Conservation (phyloP, 164 flowering plant species). For the Platanus orientalis region DNA sequence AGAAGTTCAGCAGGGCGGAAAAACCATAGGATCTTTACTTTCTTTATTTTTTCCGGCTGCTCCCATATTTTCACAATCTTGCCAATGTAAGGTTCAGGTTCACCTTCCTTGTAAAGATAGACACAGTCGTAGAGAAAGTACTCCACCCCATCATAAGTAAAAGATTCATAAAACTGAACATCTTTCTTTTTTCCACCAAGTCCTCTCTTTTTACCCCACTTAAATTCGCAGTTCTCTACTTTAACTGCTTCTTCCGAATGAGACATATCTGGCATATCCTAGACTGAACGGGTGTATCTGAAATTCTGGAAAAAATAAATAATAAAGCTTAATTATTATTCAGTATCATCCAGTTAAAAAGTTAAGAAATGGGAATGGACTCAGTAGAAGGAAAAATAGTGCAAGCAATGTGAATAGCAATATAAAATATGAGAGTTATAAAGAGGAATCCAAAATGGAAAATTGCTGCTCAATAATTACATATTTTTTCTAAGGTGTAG, state of each 20-base stretch:
- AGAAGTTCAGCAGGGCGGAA: slow-evolving; percentile 61
- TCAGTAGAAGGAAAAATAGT: too few relatives aligned
- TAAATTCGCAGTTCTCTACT: slow-evolving; percentile 42
- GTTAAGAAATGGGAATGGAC: too few relatives aligned
- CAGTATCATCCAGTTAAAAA: too few relatives aligned
- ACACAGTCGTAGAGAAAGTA: slow-evolving; percentile 64
- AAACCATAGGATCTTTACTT: slow-evolving; percentile 73
- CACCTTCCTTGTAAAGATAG: slow-evolving; percentile 48
- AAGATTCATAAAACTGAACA: slow-evolving; percentile 71
- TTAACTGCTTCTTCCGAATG: slow-evolving; percentile 23
- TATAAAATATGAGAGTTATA: too few relatives aligned
- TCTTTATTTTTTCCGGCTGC: slow-evolving; percentile 32
- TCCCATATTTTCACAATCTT: slow-evolving; percentile 79
- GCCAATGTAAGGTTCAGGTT: slow-evolving; percentile 63
- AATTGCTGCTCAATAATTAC: too few relatives aligned
- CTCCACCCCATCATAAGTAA: slow-evolving; percentile 70
- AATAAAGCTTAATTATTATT: too few relatives aligned
- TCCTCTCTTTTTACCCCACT: slow-evolving; percentile 76
- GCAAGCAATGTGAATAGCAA: too few relatives aligned
- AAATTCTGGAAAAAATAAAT: slow-evolving; percentile 16
- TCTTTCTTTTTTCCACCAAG: slow-evolving; percentile 53
- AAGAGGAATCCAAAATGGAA: too few relatives aligned
- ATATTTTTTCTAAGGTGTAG: too few relatives aligned
- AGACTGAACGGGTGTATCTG: not conserved
- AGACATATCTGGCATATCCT: slow-evolving; percentile 20